These are phyloP conservation scores for Starmerella potacharoeniae DNA, from an alignment of 805 yeast genomes.

Conservation along the genomic window DNA sequence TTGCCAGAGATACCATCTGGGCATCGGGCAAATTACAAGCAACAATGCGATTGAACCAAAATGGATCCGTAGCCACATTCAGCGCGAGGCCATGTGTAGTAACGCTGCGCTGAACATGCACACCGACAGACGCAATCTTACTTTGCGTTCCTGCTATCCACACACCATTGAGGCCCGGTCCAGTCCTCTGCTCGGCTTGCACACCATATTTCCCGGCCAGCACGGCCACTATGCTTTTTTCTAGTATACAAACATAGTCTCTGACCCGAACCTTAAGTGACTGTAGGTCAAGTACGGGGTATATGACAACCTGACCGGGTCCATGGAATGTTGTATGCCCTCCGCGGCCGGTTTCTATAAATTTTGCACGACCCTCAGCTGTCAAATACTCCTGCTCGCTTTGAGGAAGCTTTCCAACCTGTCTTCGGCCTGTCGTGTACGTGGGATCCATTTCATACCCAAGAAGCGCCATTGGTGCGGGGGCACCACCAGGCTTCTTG, in stretches of 20 bases:
- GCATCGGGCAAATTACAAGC: slow-evolving; percentile 81
- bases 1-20: slow-evolving; percentile 36
- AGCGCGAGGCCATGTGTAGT: slow-evolving; percentile 86
- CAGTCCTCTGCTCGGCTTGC: slow-evolving; percentile 40
- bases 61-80: slow-evolving; percentile 63
- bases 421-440: slow-evolving; percentile 85
- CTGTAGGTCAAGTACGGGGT: slow-evolving; percentile 62
- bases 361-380: slow-evolving; percentile 34
- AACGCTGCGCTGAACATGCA: slow-evolving; percentile 69
- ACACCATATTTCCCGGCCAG: slow-evolving; percentile 34
- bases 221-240: slow-evolving; percentile 43
- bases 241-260: slow-evolving; percentile 56
- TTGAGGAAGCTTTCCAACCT: slow-evolving; percentile 40
- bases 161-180: slow-evolving; percentile 63
- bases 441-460: slow-evolving; percentile 71
- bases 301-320: slow-evolving; percentile 83
- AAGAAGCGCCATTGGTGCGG: slow-evolving; percentile 50
- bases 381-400: slow-evolving; percentile 24
- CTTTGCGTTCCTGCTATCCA: slow-evolving; percentile 47
- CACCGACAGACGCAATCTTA: slow-evolving; percentile 83
- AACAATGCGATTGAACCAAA: slow-evolving; percentile 55
- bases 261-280: slow-evolving; percentile 49
- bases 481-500: slow-evolving; percentile 10
- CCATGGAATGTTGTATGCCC: slow-evolving; percentile 97
- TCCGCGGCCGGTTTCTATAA: slow-evolving; percentile 75